A percentile compares a stretch with the other conserved stretches of the same genome.
Evolutionary conservation across 306 rosid species (phyloP).

Genomic region (Cicer bijugum): DNA sequence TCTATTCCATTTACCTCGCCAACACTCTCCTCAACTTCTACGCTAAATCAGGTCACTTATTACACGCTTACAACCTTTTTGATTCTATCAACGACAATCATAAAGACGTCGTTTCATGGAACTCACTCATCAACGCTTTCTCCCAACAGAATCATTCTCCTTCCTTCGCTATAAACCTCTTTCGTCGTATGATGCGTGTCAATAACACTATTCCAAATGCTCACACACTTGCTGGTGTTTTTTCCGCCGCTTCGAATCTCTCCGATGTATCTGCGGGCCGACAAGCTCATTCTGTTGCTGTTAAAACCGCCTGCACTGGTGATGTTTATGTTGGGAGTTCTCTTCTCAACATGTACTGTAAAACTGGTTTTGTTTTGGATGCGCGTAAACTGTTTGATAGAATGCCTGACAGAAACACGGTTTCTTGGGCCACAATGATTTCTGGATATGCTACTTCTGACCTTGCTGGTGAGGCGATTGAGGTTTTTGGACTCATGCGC

Average conservation of each 20-base stretch:
- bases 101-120: conserved; percentile 79
- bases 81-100: conserved; percentile 32
- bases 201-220: conserved; percentile 58
- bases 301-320: conserved; percentile 53
- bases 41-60: conserved; percentile 57
- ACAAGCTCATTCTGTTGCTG: conserved; percentile 61
- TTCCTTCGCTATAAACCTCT: conserved; percentile 56
- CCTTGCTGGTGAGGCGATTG: conserved; percentile 57
- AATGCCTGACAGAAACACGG: conserved; percentile 68
- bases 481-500: conserved; percentile 56
- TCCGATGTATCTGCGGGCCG: conserved; percentile 46
- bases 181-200: conserved; percentile 62
- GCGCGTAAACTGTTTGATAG: conserved; percentile 76
- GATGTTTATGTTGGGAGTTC: conserved; percentile 87
- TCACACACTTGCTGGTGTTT: conserved; percentile 71
- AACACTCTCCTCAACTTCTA: conserved; percentile 69
- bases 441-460: conserved; percentile 67
- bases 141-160: conserved; percentile 48
- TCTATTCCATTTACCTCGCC: conserved; percentile 51
- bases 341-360: conserved; percentile 67
- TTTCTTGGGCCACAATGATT: conserved; percentile 84
- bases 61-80: conserved; percentile 58
- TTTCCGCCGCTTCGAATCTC: conserved; percentile 58
- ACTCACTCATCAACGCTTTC: conserved; percentile 76
- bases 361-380: conserved; percentile 54